Percentiles rank a stretch among this genome's conserved stretches.
Evolutionary conservation across 2,329 filamentous ascomycete genomes (phyloP).

Genomic region (Periconia macrospinosa): DNA sequence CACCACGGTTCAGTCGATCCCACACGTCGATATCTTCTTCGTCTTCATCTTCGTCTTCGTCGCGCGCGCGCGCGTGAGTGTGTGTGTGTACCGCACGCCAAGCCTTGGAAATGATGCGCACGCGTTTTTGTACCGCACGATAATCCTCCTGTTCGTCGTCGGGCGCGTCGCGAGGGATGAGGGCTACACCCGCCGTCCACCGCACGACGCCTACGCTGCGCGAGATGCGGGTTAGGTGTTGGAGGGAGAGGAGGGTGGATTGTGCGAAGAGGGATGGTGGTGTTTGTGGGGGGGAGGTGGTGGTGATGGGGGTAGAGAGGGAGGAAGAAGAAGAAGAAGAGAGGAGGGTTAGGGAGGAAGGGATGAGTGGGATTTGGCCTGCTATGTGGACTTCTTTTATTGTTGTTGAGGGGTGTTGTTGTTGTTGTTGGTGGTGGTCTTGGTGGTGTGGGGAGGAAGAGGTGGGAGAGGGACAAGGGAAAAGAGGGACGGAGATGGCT

Average conservation of each 20-base stretch:
- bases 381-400: constrained; percentile 66
- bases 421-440: too few species aligned
- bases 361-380: constrained; percentile 88
- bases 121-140: too few species aligned
- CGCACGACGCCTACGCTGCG: constrained; percentile 69
- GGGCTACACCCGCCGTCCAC: constrained; percentile 77
- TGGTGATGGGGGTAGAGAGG: not conserved
- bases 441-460: constrained; percentile 13
- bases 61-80: not conserved
- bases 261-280: constrained; percentile 47
- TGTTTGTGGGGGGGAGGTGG: not conserved
- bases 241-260: constrained; percentile 73
- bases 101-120: constrained; percentile 42
- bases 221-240: constrained; percentile 87
- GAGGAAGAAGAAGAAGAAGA: too few species aligned
- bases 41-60: constrained; percentile 49
- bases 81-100: constrained; percentile 46
- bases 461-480: constrained; percentile 15
- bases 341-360: constrained; percentile 71
- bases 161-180: too few species aligned
- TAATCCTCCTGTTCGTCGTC: too few species aligned
- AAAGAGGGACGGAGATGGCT: constrained; percentile 63
- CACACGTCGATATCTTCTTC: constrained; percentile 62
- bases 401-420: too few species aligned
- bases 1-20: too few species aligned